Conservation (phyloP, 306 rosid genomes). For the Quercus cerris region DNA sequence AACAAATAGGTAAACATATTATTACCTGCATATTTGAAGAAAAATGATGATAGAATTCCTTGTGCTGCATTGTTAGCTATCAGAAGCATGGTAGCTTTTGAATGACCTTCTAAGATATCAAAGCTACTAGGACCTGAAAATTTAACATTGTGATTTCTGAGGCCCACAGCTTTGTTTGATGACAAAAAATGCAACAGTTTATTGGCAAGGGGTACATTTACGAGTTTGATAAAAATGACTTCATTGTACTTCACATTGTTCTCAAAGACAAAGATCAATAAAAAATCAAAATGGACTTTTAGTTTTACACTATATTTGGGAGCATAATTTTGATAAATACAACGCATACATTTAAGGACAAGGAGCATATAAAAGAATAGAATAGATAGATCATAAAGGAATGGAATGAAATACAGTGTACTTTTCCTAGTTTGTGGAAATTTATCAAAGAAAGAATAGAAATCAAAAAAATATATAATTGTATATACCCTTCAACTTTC, state of each 20-base stretch:
- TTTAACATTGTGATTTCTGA: constrained; percentile 21
- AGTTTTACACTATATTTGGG: background rate
- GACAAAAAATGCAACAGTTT: background rate
- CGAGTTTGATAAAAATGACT: background rate
- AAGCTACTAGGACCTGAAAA: constrained; percentile 82
- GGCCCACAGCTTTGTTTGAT: constrained; percentile 10
- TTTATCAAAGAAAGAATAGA: too few species aligned
- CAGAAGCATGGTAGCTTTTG: constrained; percentile 88
- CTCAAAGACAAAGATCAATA: background rate
- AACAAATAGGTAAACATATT: background rate
- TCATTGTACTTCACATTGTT: background rate
- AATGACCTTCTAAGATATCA: constrained; percentile 94
- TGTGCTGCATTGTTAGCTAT: constrained; percentile 97
- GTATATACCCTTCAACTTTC: too few species aligned
- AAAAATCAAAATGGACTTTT: background rate
- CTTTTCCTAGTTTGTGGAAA: too few species aligned
- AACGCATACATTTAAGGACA: too few species aligned
- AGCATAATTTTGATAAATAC: too few species aligned
- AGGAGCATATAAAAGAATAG: too few species aligned
- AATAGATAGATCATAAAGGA: too few species aligned
- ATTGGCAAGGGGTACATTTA: background rate
- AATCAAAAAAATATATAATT: too few species aligned
- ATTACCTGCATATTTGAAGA: constrained; percentile 98
- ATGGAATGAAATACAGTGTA: too few species aligned
- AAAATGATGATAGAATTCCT: constrained; percentile 95